Conservation (phyloP, 2,329 filamentous ascomycete species). For the Dryadomyces quercivorus region DNA sequence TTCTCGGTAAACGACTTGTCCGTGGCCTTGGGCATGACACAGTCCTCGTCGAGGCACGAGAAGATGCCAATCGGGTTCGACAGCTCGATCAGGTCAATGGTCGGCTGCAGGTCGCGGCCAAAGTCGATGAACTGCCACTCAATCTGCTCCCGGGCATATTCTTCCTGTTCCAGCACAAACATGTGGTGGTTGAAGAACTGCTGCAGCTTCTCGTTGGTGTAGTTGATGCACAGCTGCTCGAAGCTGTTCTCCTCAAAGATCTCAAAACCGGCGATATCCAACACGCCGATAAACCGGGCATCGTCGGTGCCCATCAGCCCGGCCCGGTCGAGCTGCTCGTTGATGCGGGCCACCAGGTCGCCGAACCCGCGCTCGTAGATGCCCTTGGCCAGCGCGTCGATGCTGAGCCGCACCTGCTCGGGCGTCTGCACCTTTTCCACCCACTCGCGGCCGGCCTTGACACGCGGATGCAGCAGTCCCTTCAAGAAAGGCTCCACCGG, state of each 20-base stretch:
- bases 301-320: slow-evolving; percentile 74
- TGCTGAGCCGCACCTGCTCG: slow-evolving; percentile 80
- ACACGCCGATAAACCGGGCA: slow-evolving; percentile 89
- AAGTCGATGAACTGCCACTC: slow-evolving; percentile 99
- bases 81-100: slow-evolving; percentile 92
- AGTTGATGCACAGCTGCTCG: slow-evolving; percentile 98
- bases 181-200: slow-evolving; percentile 99
- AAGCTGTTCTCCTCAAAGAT: slow-evolving; percentile 99
- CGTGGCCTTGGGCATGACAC: slow-evolving; percentile 96
- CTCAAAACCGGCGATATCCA: slow-evolving; percentile 98
- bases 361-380: slow-evolving; percentile 96
- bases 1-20: slow-evolving; percentile 97
- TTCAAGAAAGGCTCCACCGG: slow-evolving; percentile 74
- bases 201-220: slow-evolving; percentile 97
- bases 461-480: slow-evolving; percentile 79
- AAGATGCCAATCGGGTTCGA: slow-evolving; percentile 98
- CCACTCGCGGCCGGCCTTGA: slow-evolving; percentile 95
- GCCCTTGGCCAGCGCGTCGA: slow-evolving; percentile 89
- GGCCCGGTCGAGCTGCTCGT: slow-evolving; percentile 77
- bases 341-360: slow-evolving; percentile 83
- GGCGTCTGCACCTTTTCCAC: slow-evolving; percentile 97
- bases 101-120: slow-evolving; percentile 89
- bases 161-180: slow-evolving; percentile 97
- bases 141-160: slow-evolving; percentile 94
- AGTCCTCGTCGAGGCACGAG: slow-evolving; percentile 94